phyloP scores from a whole-genome alignment of 495 filamentous ascomycete genomes.

The Thermothielavioides terrestris region DNA sequence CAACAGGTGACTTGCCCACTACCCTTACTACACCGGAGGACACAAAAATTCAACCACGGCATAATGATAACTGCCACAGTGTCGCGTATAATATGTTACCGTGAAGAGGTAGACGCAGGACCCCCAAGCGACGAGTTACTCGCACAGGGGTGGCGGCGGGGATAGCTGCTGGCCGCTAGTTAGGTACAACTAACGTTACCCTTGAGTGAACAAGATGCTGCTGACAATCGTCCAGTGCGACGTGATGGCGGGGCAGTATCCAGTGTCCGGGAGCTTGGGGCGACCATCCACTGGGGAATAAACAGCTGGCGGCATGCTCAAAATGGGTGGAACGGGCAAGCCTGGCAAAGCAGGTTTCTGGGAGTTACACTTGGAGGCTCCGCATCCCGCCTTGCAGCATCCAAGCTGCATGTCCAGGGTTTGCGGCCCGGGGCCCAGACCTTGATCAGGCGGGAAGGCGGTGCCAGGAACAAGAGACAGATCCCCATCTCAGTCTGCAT shows the following conservation, averaged over 20 bases:
- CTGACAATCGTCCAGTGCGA: conserved; percentile 25
- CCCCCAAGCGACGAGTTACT: no score
- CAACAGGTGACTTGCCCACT: no score
- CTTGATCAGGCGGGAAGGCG: not conserved
- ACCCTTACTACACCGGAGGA: no score
- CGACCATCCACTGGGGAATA: conserved; percentile 5
- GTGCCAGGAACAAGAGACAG: not conserved
- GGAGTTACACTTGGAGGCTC: not conserved
- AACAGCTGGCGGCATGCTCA: conserved; percentile 11
- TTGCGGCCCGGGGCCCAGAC: not conserved
- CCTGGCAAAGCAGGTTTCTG: not conserved
- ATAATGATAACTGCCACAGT: no score
- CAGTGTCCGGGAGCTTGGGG: no score
- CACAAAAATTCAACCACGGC: no score
- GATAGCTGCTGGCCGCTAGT: no score
- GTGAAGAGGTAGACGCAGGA: no score
- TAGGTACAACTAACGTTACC: no score
- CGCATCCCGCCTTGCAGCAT: conserved; percentile 2
- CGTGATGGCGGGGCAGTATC: conserved; percentile 14
- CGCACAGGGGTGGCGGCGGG: not conserved
- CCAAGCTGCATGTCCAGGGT: not conserved
- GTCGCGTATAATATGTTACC: no score
- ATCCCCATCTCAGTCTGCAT: not conserved
- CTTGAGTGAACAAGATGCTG: conserved; percentile 10
- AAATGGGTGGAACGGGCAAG: not conserved